phyloP scores from a whole-genome alignment of 2,329 filamentous ascomycete species.

The Sporothrix euskadiensis region DNA sequence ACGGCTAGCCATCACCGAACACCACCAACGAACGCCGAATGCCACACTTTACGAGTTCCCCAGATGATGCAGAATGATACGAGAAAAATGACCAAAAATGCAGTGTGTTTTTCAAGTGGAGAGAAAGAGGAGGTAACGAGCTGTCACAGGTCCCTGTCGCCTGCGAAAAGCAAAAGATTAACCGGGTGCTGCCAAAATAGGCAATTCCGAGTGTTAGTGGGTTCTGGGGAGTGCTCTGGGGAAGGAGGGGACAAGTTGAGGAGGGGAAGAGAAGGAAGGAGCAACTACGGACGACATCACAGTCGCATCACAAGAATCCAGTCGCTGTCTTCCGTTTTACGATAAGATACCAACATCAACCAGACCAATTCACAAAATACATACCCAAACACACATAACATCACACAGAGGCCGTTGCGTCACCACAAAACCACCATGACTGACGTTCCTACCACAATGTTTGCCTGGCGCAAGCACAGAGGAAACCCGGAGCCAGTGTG shows the following conservation, averaged over 20 bases:
- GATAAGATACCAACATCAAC: neutral
- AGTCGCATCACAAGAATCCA: neutral
- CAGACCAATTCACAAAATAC: neutral
- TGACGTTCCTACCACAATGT: constrained; percentile 9
- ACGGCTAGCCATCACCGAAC: neutral
- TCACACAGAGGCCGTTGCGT: no score
- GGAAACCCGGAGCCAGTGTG: constrained; percentile 22
- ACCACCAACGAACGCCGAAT: neutral
- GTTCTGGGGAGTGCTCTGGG: neutral
- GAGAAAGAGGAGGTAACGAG: neutral
- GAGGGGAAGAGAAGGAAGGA: neutral
- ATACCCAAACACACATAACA: no score
- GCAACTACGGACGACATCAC: neutral
- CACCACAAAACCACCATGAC: neutral
- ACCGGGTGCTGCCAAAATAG: constrained; percentile 7
- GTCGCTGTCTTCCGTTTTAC: neutral
- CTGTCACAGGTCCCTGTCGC: neutral
- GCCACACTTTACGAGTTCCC: neutral
- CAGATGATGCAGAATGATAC: neutral
- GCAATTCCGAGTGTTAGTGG: constrained; percentile 16
- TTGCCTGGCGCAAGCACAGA: constrained; percentile 25
- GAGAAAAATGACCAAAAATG: neutral
- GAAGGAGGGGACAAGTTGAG: neutral
- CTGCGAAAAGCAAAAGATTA: neutral
- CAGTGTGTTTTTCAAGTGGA: neutral